Conservation (phyloP, 2,329 filamentous ascomycete genomes). For the Sclerotinia glacialis region DNA sequence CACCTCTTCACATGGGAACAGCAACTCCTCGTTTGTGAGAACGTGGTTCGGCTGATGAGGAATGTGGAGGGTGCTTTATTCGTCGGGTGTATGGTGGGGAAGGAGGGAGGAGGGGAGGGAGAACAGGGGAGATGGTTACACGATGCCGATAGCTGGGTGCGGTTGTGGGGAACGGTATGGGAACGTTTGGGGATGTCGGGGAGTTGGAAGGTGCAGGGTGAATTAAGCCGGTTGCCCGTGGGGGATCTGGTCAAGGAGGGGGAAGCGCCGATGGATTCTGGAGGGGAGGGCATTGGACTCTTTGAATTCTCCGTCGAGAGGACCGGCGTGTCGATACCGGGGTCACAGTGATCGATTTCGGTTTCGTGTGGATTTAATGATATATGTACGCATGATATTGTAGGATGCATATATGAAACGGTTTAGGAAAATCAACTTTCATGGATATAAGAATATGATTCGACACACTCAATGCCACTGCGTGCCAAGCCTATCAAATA, state of each 20-base stretch:
- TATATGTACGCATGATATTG: background rate
- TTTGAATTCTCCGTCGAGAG: conserved; percentile 17
- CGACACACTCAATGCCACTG: too few species aligned
- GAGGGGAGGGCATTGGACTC: background rate
- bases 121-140: conserved; percentile 21
- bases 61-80: conserved; percentile 11
- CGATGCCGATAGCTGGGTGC: conserved; percentile 18
- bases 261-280: background rate
- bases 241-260: background rate
- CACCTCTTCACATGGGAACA: conserved; percentile 24
- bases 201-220: conserved; percentile 19
- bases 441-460: too few species aligned
- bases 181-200: conserved; percentile 13
- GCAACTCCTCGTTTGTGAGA: conserved; percentile 18
- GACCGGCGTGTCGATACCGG: background rate
- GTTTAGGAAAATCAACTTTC: too few species aligned
- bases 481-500: too few species aligned
- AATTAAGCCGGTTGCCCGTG: background rate
- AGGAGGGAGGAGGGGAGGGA: conserved; percentile 4
- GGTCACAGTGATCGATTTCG: background rate
- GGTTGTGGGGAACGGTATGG: conserved; percentile 19
- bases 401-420: too few species aligned
- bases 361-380: background rate
- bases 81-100: conserved; percentile 19
- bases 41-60: background rate